Base-by-base conservation (phyloP, 116 monocot species). In the Cymodocea nodosa region DNA sequence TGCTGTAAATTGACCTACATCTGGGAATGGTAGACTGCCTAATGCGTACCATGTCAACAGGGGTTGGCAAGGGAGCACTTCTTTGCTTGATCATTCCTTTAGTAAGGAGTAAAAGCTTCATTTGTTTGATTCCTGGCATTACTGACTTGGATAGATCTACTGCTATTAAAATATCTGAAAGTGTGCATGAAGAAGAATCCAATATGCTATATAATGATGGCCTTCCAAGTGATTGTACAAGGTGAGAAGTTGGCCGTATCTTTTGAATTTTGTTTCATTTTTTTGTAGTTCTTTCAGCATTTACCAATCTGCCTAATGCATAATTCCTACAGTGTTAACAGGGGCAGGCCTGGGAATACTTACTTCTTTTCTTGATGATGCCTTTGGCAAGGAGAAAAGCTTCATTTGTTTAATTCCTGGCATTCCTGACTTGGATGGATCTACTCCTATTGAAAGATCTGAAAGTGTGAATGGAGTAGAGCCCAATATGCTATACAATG, bases 211-310 rank as follows among this genome's bases (percentile, higher is more conserved):
- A 76, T 75, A 76, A 87, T 72, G 87, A 84, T 75, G 78, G 80
- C 62, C 82, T 92, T 36, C 91, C 91, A 62, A 76, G 68, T 67
- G 84, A 92, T 70, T 87, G 91, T 68, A 87, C 80, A 25, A 75
- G 91, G 64, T 75, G 87, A 72, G 91, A 91, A 87, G 87, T 84
- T 17, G 79, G 77, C 17, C 84, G 87, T 87, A 87, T 87, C 81
- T 78, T 76, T 30, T 16, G 51, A 36, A 50, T 72, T 16, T 56
- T 30, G 30, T 30, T 30, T 30, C 30, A 30, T 30, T 3, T 3
- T 30, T 30, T 30, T 30, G 30, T 3, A 30, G 3, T 30, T 30
- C 30, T 30, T 30, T 3, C 30, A 1, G 30, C 1, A 30, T 30
- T 30, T 30, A 30, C 30, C 30, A 1, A 30, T 30, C 30, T 30